Percentiles rank a stretch among this genome's conserved stretches.
Evolutionary conservation across 306 rosid genomes (phyloP).

Genomic region (Malus sylvestris): DNA sequence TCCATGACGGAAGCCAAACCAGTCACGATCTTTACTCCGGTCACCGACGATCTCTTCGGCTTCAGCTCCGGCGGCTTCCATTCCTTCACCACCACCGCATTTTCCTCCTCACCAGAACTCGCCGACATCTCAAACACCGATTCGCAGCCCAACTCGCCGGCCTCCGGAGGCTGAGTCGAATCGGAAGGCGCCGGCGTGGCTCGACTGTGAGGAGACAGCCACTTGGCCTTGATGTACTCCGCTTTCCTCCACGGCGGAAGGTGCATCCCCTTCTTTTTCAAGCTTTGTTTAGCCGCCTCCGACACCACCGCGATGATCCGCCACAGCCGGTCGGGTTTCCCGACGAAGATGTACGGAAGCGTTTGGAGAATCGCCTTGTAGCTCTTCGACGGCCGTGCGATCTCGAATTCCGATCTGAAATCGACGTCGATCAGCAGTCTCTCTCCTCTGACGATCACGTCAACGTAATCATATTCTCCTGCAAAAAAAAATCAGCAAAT

Average conservation of each 20-base stretch:
- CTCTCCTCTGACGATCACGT: constrained; percentile 43
- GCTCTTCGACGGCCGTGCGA: constrained; percentile 59
- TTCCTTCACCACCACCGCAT: constrained; percentile 13
- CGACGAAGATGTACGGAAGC: constrained; percentile 63
- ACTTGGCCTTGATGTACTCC: constrained; percentile 65
- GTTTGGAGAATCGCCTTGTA: constrained; percentile 55
- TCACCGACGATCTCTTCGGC: constrained; percentile 22
- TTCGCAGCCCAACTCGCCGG: constrained; percentile 15
- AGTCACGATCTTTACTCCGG: constrained; percentile 41
- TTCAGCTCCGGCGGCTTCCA: constrained; percentile 53
- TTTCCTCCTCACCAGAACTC: constrained; percentile 19
- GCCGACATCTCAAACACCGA: constrained; percentile 11
- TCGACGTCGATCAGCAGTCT: constrained; percentile 59
- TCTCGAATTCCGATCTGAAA: constrained; percentile 73
- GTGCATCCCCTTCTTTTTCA: constrained; percentile 67
- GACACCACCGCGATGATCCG: constrained; percentile 50
- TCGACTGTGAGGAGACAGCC: constrained; percentile 57
- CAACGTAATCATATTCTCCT: constrained; percentile 81
- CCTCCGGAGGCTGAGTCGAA: not conserved
- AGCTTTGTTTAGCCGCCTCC: constrained; percentile 75
- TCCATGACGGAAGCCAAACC: constrained; percentile 58
- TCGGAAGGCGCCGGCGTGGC: not conserved
- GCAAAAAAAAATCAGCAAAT: not conserved
- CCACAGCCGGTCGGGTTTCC: constrained; percentile 50
- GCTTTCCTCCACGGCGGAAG: constrained; percentile 76